Base-by-base conservation (phyloP, 1,139 yeast species). In the Hemisphaericaspora subhashii region DNA sequence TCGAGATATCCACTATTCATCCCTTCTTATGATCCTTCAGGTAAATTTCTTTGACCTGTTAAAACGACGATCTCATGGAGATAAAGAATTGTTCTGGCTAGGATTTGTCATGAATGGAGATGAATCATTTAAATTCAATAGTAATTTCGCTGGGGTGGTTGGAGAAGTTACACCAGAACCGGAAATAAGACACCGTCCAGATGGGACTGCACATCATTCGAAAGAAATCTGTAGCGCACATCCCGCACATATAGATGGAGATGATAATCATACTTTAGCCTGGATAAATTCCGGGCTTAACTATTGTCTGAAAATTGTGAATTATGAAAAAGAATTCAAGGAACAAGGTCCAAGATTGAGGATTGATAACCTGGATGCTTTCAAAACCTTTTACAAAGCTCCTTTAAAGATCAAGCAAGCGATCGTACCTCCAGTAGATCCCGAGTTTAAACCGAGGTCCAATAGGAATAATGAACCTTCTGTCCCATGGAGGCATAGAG, bases 171-270 rank as follows among this genome's bases (percentile, higher is more conserved):
- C 65, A 16, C 41, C 32, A 26, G 54, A 57, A 13, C 45, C 58
- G 34, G 34, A 39, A 13, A 53, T 10, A 3, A 24, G 27, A 24
- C 12, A 24, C 13, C 10, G 49, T n/a, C 41, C 43, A 25, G 48
- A 47, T 7, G 37, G 38, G 10, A 38, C 41, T 14, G 42, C 49
- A 2, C 52, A 55, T 39, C 43, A 47, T 17, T 43, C 61, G 6
- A 45, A 39, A 36, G 76, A 71, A 45, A 26, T 69, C 8, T 68
- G 74, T 40, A 59, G 72, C 2, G 62, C 68, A 12, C 75, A 69
- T 47, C 75, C 76, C 3, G 74, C 69, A 5, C 75, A 70, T 46
- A 41, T 59, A 35, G 50, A 51, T 42, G 63, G 60, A 9, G 59
- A 58, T 36, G 65, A 59, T 43, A 58, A 53, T 9, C 47, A 51